Base-by-base conservation (phyloP, 176 grass and related monocot species). In the Areca catechu region DNA sequence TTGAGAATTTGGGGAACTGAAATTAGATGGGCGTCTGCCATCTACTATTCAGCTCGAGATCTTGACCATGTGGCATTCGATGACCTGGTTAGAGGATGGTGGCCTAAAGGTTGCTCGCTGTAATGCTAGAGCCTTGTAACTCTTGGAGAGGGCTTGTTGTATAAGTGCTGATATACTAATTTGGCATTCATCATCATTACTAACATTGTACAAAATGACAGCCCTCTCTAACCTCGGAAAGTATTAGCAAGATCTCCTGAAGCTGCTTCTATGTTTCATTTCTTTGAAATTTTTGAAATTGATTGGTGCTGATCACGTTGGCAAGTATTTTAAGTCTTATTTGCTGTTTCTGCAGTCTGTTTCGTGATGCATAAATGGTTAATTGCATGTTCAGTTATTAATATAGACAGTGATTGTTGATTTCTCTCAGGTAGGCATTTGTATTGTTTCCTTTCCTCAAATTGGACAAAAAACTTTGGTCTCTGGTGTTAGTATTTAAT, bases 111-210 rank as follows among this genome's bases (percentile, higher is more conserved):
- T 37, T 18, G 4, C 51, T 16, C n/a, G n/a, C 16, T 14, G 66
- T 34, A 30, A 49, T 21, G 51, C 7, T 14, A 51, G 68, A 51
- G 23, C 56, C 68, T 29, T 59, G 48, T 71, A 71, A 47, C 50
- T 71, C 49, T 50, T 48, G 49, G 27, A 51, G 62, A 25, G 24
- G 49, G 62, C 34, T 43, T 50, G 7, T 22, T 24, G 15, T 14
- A 25, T 60, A 60, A 60, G 24, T 25, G 57, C 57, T 19, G 28
- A 60, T 60, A 25, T 60, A 29, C 18, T 60, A 30, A 28, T 60
- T 34, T 34, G 57, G 16, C 17, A 29, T 16, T 22, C 57, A 19
- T 60, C n/a, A n/a, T n/a, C 24, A 5, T 34, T 60, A 18, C 17
- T 29, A n/a, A 29, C 24, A 21, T 17, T 60, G 57, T 60, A 60